phyloP scores from a whole-genome alignment of 2,329 filamentous ascomycete species.

The Orbilia oligospora region DNA sequence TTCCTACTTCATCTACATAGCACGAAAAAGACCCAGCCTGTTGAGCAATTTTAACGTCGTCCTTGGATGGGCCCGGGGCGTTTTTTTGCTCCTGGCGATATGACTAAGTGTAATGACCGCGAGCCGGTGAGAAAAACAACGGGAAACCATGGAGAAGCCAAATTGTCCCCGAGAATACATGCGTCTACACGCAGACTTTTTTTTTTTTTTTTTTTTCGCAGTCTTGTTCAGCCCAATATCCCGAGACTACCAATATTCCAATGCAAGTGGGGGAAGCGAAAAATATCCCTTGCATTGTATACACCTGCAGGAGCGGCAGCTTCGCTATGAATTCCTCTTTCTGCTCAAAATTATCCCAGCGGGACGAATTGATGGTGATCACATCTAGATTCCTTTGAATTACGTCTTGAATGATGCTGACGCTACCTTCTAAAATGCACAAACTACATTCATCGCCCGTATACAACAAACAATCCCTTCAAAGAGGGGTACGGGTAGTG shows the following conservation, averaged over 20 bases:
- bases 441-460: slow-evolving; percentile 1
- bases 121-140: neutral
- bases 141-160: slow-evolving; percentile 5
- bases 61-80: neutral
- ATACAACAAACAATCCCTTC: slow-evolving; percentile 8
- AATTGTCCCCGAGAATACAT: slow-evolving; percentile 49
- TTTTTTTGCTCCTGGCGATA: neutral
- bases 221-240: slow-evolving; percentile 8
- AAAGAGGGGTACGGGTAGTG: slow-evolving; percentile 5
- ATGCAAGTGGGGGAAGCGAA: slow-evolving; percentile 25
- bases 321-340: slow-evolving; percentile 56
- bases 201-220: slow-evolving; percentile 36
- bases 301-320: slow-evolving; percentile 38
- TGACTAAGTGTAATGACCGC: slow-evolving; percentile 10
- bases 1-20: slow-evolving; percentile 9
- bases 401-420: slow-evolving; percentile 5
- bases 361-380: slow-evolving; percentile 6
- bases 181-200: slow-evolving; percentile 33
- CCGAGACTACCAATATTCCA: neutral
- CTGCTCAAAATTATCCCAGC: neutral
- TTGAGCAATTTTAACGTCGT: slow-evolving; percentile 24
- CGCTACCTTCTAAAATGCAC: slow-evolving; percentile 20
- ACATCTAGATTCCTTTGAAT: slow-evolving; percentile 39
- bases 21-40: neutral
- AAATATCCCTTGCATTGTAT: slow-evolving; percentile 47